Base-by-base conservation (phyloP, 306 rosid species). In the Vigna nakashimae region DNA sequence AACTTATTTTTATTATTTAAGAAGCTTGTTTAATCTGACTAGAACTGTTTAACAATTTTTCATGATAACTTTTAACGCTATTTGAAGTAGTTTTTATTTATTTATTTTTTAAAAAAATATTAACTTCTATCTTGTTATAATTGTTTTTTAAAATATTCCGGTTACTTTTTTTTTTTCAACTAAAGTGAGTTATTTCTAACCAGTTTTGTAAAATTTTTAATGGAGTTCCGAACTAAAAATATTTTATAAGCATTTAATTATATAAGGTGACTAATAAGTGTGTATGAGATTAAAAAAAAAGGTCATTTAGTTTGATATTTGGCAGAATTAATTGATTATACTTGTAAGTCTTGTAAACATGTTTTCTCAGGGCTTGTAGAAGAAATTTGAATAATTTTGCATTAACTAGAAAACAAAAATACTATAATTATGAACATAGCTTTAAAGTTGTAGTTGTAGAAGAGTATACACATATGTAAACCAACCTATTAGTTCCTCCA, bases 391-490 rank as follows among this genome's bases (percentile, higher is more conserved):
- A 38, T 17, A 65, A 38, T 22, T n/a, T 17, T 64, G 22, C 9
- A 64, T 40, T 65, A 65, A 65, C 1, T 32, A 65, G n/a, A 10
- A 17, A 17, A 42, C 14, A 46, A 42, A 66, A 24, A 46, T 14
- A 67, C 16, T 68, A 26, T 58, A 16, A 16, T 5, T 45, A 69
- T 26, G 45, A 26, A 69, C 60, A 28, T 49, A 49, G 10, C 74
- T 69, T 68, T 24, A 46, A 67, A 15, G 42, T 46, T 34, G 5
- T 66, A 52, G 12, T 42, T 9, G 17, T 20, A 66, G 71, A 66
- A 20, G 53, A 67, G 73, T 67, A 67, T 45, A 67, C 73, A 67
- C 30, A 42, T 42, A 40, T 11, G 5, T 30, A 65, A 38, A 66
- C 70, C 50, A 3, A 17, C 16, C 7, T 64, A 24, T n/a, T 18